A percentile compares a stretch with the other conserved stretches of the same genome.
phyloP scores from a whole-genome alignment of 495 filamentous ascomycete genomes.

The Apiosordaria backusii region DNA sequence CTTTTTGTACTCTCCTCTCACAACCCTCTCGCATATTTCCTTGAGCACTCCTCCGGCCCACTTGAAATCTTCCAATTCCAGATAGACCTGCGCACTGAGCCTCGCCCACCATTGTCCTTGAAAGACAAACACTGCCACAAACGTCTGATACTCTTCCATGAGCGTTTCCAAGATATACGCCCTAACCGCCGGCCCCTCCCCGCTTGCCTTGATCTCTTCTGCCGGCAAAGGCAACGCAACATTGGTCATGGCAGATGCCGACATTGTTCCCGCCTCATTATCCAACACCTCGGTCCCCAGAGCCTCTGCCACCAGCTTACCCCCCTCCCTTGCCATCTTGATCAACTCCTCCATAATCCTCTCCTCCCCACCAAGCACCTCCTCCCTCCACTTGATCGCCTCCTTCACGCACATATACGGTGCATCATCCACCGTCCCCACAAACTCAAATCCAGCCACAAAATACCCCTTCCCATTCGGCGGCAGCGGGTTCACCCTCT shows the following conservation, averaged over 20 bases:
- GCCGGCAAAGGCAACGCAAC: slow-evolving; percentile 64
- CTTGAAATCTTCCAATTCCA: slow-evolving; percentile 74
- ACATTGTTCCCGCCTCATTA: slow-evolving; percentile 46
- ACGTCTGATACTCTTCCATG: slow-evolving; percentile 62
- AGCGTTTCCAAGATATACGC: slow-evolving; percentile 58
- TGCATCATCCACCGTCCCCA: slow-evolving; percentile 68
- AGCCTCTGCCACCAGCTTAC: slow-evolving; percentile 51
- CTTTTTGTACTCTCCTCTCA: slow-evolving; percentile 48
- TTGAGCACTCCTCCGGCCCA: slow-evolving; percentile 60
- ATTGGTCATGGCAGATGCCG: slow-evolving; percentile 58
- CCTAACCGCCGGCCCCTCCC: slow-evolving; percentile 38
- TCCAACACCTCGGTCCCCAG: slow-evolving; percentile 72
- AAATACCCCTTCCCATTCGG: slow-evolving; percentile 51
- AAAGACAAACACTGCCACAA: slow-evolving; percentile 61
- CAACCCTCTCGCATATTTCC: slow-evolving; percentile 58
- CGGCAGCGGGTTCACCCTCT: slow-evolving; percentile 50
- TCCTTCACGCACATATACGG: slow-evolving; percentile 69
- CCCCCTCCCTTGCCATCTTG: slow-evolving; percentile 57
- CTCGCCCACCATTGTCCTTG: slow-evolving; percentile 61
- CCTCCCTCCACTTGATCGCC: slow-evolving; percentile 61
- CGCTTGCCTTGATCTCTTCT: slow-evolving; percentile 14
- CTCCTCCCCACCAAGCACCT: slow-evolving; percentile 71
- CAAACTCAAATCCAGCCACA: slow-evolving; percentile 70
- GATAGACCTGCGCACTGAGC: slow-evolving; percentile 74
- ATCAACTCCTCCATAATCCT: slow-evolving; percentile 58